phyloP scores from a whole-genome alignment of 148 eudicot genomes.

The Fagopyrum homotropicum region DNA sequence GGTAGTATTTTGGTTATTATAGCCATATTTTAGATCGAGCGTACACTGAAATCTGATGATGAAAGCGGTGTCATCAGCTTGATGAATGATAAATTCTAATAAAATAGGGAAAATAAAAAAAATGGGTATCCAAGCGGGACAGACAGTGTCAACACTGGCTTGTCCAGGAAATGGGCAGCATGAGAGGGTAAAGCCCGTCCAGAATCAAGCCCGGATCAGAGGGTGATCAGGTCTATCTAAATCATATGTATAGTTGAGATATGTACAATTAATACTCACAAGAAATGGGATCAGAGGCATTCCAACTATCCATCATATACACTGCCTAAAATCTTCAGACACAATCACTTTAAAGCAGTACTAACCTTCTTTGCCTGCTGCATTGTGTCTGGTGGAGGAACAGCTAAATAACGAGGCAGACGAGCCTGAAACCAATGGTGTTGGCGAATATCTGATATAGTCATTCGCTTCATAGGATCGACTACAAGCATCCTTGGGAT shows the following conservation, averaged over 20 bases:
- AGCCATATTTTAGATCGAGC: too few species aligned
- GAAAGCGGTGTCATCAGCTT: too few species aligned
- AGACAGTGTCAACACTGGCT: too few species aligned
- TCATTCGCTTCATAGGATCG: constrained; percentile 89
- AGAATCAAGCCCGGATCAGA: too few species aligned
- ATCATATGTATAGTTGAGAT: neutral
- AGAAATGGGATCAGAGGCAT: neutral
- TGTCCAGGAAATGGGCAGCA: too few species aligned
- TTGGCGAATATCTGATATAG: constrained; percentile 82
- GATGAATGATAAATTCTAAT: too few species aligned
- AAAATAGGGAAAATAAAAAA: too few species aligned
- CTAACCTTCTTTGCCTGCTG: constrained; percentile 91
- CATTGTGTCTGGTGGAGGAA: constrained; percentile 88
- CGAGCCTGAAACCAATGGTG: constrained; percentile 92
- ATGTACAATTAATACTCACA: neutral
- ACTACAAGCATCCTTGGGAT: constrained; percentile 97
- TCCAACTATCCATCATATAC: neutral
- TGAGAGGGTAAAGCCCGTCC: too few species aligned
- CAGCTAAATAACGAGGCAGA: constrained; percentile 94
- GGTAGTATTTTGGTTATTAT: too few species aligned
- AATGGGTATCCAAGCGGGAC: too few species aligned
- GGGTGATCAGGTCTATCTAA: neutral
- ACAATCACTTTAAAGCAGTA: neutral
- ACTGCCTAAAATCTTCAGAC: neutral
- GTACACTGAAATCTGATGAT: too few species aligned